Base-by-base conservation (phyloP, 1,284 basidiomycete species). In the Neonothopanus nambi region DNA sequence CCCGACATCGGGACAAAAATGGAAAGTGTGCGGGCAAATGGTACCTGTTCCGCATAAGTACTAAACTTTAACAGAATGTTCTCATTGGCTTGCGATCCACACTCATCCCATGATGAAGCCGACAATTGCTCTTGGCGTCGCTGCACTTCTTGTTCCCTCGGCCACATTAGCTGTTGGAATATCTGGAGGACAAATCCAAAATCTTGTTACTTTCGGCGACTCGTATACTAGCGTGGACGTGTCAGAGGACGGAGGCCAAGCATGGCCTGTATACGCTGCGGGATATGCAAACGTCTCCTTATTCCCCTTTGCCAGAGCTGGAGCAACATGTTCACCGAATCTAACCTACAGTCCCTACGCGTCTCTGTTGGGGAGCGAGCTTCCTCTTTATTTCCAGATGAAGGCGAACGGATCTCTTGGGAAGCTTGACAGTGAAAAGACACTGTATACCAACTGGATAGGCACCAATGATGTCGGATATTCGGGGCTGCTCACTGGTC, bases 391-490 rank as follows among this genome's bases (percentile, higher is more conserved):
- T 0, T 42, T 63, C 0, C 75, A 68, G 55, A 63, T 73, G 36
- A 67, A 69, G 42, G 62, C 65, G 23, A 60, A 64, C 0, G 49
- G 68, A 7, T 61, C 55, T 20, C 56, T 74, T 5, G 3, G 52
- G 5, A 5, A 5, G 26, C 5, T 63, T 11, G 52, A 66, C 6
- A 56, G 60, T n/a, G 61, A 71, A 39, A n/a, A n/a, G n/a, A 76
- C 75, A 1, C 54, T 77, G 18, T 76, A 72, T 54, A 72, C 72
- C 0, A 62, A 76, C 18, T 77, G 75, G 75, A 69, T 76, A 40
- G 75, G 75, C 3, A 76, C 74, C 6, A 77, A 75, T 53, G 74
- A 76, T 58, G 64, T 76, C 17, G 74, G 75, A 2, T 63, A 64
- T 2, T 68, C 68, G 30, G 66, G 69, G 8, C 59, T 78, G 35